Evolutionary conservation across 2,329 filamentous ascomycete genomes (phyloP).

Genomic region (Penicillium sp.): DNA sequence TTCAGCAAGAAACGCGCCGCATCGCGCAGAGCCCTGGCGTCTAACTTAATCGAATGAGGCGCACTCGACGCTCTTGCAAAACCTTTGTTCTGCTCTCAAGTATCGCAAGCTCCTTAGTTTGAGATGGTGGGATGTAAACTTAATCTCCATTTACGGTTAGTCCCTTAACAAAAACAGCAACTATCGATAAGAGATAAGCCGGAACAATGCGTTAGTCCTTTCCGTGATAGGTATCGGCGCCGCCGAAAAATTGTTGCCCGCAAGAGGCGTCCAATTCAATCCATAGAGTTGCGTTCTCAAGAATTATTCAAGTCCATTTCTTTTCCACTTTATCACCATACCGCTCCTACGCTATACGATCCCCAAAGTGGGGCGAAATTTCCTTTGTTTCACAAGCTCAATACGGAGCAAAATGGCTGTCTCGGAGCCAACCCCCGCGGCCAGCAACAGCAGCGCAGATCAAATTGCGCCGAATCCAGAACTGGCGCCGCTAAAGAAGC

Average conservation of each 20-base stretch:
- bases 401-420: conserved; percentile 35
- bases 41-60: not conserved
- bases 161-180: conserved; percentile 2
- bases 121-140: not conserved
- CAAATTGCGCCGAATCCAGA: conserved; percentile 27
- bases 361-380: conserved; percentile 34
- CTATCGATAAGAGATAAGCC: conserved; percentile 38
- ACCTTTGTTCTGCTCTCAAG: not conserved
- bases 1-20: not conserved
- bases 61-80: not conserved
- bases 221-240: conserved; percentile 25
- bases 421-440: conserved; percentile 25
- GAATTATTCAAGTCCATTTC: not conserved
- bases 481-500: conserved; percentile 55
- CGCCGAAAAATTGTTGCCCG: conserved; percentile 29
- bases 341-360: conserved; percentile 31
- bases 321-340: conserved; percentile 33
- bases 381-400: conserved; percentile 16
- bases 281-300: not conserved
- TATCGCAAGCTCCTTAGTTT: not conserved
- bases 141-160: conserved; percentile 11
- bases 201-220: conserved; percentile 30
- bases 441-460: conserved; percentile 25
- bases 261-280: conserved; percentile 4
- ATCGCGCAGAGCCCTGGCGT: not conserved